Evolutionary conservation across 495 filamentous ascomycete species (phyloP).

Genomic region (Trichoderma parareesei): DNA sequence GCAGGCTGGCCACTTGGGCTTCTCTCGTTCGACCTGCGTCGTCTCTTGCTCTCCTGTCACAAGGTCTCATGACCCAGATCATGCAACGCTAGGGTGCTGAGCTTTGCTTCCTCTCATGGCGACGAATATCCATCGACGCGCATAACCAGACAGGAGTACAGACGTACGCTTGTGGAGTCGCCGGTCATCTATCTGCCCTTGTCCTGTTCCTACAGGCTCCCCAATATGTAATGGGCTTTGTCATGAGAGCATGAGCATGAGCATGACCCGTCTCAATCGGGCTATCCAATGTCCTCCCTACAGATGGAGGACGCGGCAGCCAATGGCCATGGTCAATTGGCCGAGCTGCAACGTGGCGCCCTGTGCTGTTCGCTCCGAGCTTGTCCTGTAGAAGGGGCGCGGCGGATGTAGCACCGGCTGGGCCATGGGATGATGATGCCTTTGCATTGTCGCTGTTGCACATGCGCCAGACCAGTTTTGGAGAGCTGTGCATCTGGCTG

Average conservation of each 20-base stretch:
- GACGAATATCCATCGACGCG: background rate
- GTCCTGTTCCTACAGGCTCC: too few species aligned
- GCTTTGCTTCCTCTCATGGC: background rate
- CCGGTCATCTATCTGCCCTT: background rate
- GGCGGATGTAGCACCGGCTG: constrained; percentile 7
- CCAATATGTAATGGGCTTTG: background rate
- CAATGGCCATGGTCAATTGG: constrained; percentile 3
- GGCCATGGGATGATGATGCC: background rate
- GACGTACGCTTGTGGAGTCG: background rate
- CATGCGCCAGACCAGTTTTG: background rate
- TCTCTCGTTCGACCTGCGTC: background rate
- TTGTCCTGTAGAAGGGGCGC: background rate
- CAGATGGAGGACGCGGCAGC: background rate
- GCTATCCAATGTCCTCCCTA: background rate
- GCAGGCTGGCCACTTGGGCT: background rate
- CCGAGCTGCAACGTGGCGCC: constrained; percentile 8
- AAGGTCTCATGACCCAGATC: constrained; percentile 8
- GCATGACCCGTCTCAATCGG: background rate
- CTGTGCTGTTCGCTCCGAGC: background rate
- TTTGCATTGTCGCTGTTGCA: background rate
- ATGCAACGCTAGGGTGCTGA: constrained; percentile 1
- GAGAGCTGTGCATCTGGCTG: background rate
- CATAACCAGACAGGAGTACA: background rate
- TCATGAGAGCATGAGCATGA: background rate
- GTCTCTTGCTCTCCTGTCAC: background rate